Conservation (phyloP, 2,329 filamentous ascomycete species). For the Microdochium bolleyi region DNA sequence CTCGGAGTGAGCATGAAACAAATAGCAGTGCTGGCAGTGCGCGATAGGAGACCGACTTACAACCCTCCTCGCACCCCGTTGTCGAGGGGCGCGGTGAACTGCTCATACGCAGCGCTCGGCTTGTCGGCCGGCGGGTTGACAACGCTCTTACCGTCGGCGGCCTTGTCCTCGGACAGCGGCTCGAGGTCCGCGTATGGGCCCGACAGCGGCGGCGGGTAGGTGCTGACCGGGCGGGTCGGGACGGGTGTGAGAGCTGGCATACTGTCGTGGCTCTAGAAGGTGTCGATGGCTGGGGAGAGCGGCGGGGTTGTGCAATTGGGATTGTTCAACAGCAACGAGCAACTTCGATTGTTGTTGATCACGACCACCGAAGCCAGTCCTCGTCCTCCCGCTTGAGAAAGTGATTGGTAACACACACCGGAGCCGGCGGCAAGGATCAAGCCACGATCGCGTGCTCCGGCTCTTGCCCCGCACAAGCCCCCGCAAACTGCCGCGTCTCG, state of each 20-base stretch:
- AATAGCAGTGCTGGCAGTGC: background rate
- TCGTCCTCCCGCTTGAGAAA: background rate
- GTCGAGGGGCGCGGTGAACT: constrained; percentile 60
- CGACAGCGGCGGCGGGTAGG: constrained; percentile 47
- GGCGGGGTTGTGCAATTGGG: background rate
- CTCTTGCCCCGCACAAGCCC: background rate
- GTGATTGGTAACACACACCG: background rate
- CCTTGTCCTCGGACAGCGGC: constrained; percentile 48
- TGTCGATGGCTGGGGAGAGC: background rate
- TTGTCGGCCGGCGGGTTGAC: constrained; percentile 55
- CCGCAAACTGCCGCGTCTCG: background rate
- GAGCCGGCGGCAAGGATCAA: background rate
- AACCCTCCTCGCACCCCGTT: constrained; percentile 65
- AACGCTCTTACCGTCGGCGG: constrained; percentile 70
- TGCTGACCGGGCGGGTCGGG: constrained; percentile 6
- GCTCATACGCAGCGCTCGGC: constrained; percentile 60
- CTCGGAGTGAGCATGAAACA: background rate
- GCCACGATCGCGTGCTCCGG: background rate
- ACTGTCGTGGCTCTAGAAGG: background rate
- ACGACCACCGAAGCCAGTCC: background rate
- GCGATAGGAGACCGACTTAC: constrained; percentile 27
- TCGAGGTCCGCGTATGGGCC: constrained; percentile 46
- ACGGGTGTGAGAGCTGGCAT: background rate
- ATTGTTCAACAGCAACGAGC: background rate
- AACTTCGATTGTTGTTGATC: background rate